Base-by-base conservation (phyloP, 2,329 filamentous ascomycete species). In the Hymenoscyphus occultus region DNA sequence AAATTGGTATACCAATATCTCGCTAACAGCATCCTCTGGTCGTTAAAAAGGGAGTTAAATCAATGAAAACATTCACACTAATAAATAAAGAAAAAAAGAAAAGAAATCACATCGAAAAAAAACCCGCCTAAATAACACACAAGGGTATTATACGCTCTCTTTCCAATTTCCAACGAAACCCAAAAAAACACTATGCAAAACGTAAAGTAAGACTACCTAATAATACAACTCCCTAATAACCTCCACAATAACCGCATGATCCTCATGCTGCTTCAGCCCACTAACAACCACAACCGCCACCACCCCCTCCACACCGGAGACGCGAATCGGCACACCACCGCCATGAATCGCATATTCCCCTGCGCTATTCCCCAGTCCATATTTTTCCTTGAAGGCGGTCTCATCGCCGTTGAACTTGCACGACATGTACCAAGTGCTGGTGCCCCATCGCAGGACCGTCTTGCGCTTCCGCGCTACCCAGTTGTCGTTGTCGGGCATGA, bases 281-380 rank as follows among this genome's bases (percentile, higher is more conserved):
- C 87, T 90, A 0, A 94, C 89, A 19, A 93, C 86, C 31, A 93
- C 86, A 0, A 92, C 87, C 0, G 85, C 91, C 9, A 93, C 87
- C 2, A 92, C 78, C 0, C 90, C 91, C 78, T 93, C 90, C 1
- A 93, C 89, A 0, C 89, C 89, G 62, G 79, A 79, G 6, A 94
- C 90, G 7, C 86, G 82, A 39, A 94, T 83, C 0, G 91, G 91
- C 68, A 91, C 86, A 0, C 83, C 91, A 28, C 91, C 91, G 0
- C 91, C 91, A 76, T 93, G 90, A 67, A 93, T 90, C 0, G 90
- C 90, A 79, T 90, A 94, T 39, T 84, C 80, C 1, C 82, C 83
- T 16, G 81, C 80, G 60, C 82, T 83, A 51, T 79, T 77, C 5
- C 84, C 82, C 72, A 93, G 78, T 40, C 83, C 86, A 73, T 85